Base-by-base conservation (phyloP, 2,329 filamentous ascomycete species). In the Trichoderma breve region DNA sequence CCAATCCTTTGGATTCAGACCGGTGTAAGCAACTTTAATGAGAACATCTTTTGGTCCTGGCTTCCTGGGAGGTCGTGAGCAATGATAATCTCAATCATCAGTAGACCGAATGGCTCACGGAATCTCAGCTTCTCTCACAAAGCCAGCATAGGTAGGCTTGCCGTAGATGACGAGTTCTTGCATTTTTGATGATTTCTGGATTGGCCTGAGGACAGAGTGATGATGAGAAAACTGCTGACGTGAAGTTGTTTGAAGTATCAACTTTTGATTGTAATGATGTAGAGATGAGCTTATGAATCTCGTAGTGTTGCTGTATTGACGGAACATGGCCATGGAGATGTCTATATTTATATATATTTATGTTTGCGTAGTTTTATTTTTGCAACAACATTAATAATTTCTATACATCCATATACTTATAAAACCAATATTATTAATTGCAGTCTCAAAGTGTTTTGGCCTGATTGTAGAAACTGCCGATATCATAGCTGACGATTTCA, bases 1-100 rank as follows among this genome's bases (percentile, higher is more conserved):
- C 76, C 76, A 78, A 57, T 78, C 76, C 51, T 77, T 77, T 6
- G 76, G 76, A 62, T 78, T 78, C 1, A 74, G 75, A 6, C 76
- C 75, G 58, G 65, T 28, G 18, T 53, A 71, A 9, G 72, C 61
- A 18, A 77, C 76, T 55, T 75, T 77, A 71, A 77, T 65, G 36
- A 77, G 74, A 34, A 77, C 73, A n/a, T 77, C 62, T 21, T 66
- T 66, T 9, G 63, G 55, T 61, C 71, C 24, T 70, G 71, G 8
- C 70, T 73, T 53, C 3, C 63, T 66, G 3, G 30, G 7, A 34
- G 30, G 7, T 4, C 15, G 9, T 66, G 47, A 66, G 47, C 24
- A 36, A 66, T 11, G 30, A 12, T 36, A n/a, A 43, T 43, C 39
- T 43, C 39, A n/a, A 43, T 36, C 2, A 4, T 36, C 8, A 32